Base-by-base conservation (phyloP, 1,139 yeast species). In the Magnusiomyces paraingens region DNA sequence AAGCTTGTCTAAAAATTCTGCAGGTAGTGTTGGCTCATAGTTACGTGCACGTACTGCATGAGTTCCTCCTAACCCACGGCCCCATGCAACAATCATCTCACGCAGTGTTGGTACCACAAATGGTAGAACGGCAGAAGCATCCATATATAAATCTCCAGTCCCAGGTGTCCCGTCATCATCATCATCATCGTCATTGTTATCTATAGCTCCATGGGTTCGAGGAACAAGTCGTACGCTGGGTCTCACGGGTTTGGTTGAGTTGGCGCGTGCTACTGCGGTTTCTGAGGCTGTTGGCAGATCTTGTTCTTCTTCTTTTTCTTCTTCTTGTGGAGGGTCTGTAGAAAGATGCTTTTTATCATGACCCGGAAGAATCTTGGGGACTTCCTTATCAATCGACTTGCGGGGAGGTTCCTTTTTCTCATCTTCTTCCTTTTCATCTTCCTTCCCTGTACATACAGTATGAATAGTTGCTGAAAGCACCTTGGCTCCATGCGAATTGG, bases 81-180 rank as follows among this genome's bases (percentile, higher is more conserved):
- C 77, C 75, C 77, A 74, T 22, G 69, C 66, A 22, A 66, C 61
- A 46, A 71, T 64, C 72, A 72, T 68, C 54, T 74, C 77, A 2
- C 68, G 61, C 21, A 68, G 57, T 1, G 70, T 64, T 0, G 78
- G 78, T n/a, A 70, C 59, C 35, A 62, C 61, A 56, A 73, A 70
- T 3, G 71, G 68, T 29, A 74, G 63, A 14, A 64, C 64, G 20
- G 63, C 61, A 1, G 69, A 59, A 3, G 70, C 70, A 49, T 72
- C 73, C 29, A 71, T 55, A 29, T 58, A 63, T 10, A 71, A 59
- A 36, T 66, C 66, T 12, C 32, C 26, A 6, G 43, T 10, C 15
- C 32, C 32, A 12, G 22, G 26, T 11, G 61, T 59, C 32, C 56
- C 57, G 11, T 55, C 58, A 14, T 53, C 57, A 8, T 55, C 59